A percentile compares a stretch with the other conserved stretches of the same genome.
phyloP scores from a whole-genome alignment of 2,329 filamentous ascomycete species.

The Ceratocystis ficicola region DNA sequence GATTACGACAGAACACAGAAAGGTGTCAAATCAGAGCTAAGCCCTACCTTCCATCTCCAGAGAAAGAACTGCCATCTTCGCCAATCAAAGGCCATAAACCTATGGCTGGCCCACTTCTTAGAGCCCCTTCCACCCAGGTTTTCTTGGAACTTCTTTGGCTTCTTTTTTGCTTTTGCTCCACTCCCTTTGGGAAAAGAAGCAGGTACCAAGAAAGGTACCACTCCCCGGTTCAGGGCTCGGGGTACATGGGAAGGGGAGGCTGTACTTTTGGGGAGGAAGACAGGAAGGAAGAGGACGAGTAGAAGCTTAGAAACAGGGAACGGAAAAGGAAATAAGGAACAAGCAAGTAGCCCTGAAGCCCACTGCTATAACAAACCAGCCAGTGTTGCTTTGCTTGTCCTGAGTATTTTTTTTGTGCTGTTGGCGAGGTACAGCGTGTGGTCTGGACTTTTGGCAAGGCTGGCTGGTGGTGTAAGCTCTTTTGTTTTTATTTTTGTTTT shows the following conservation, averaged over 20 bases:
- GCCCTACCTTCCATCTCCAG: not conserved
- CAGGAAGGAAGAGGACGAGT: not conserved
- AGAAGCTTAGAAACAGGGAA: slow-evolving; percentile 5
- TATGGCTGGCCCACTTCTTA: not conserved
- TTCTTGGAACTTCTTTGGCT: not conserved
- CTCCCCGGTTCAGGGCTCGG: not conserved
- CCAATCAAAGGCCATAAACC: not conserved
- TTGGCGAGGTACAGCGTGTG: too few relatives aligned
- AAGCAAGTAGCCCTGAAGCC: not conserved
- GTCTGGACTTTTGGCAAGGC: too few relatives aligned
- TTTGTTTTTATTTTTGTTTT: too few relatives aligned
- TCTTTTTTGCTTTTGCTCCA: slow-evolving; percentile 5
- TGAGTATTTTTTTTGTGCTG: too few relatives aligned
- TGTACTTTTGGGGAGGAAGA: not conserved
- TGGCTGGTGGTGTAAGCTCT: too few relatives aligned
- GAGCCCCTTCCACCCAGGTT: not conserved
- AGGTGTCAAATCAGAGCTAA: slow-evolving; percentile 11
- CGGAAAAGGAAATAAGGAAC: not conserved
- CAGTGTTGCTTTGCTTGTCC: too few relatives aligned
- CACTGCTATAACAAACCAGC: too few relatives aligned
- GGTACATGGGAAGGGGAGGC: slow-evolving; percentile 6
- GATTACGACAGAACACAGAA: not conserved
- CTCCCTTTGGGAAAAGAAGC: slow-evolving; percentile 12
- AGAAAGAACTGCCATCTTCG: not conserved
- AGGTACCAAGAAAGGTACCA: slow-evolving; percentile 17